A percentile compares a stretch with the other conserved stretches of the same genome.
Evolutionary conservation across 2,329 filamentous ascomycete species (phyloP).

Genomic region (Claviceps humidiphila): DNA sequence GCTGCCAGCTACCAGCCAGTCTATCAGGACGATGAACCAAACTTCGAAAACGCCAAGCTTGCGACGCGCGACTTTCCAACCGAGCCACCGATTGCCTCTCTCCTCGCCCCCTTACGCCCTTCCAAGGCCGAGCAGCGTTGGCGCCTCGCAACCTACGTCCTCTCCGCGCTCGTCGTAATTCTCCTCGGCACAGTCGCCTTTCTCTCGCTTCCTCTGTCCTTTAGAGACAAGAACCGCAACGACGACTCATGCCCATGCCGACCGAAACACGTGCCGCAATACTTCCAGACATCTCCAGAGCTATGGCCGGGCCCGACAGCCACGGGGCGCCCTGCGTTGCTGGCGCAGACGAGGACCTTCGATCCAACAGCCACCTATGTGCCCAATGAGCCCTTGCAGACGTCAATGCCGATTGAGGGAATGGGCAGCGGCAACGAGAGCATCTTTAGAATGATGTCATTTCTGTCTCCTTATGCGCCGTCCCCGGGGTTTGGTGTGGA

Average conservation of each 20-base stretch:
- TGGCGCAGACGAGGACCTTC: slow-evolving; percentile 57
- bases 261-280: slow-evolving; percentile 38
- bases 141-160: slow-evolving; percentile 17
- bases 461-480: slow-evolving; percentile 54
- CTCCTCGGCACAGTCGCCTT: slow-evolving; percentile 25
- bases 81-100: neutral
- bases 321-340: slow-evolving; percentile 56
- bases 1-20: slow-evolving; percentile 19
- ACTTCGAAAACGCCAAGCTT: neutral
- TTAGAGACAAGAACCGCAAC: slow-evolving; percentile 6
- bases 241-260: slow-evolving; percentile 17
- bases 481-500: slow-evolving; percentile 62
- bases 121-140: slow-evolving; percentile 15
- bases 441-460: slow-evolving; percentile 59
- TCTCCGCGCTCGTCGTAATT: slow-evolving; percentile 22
- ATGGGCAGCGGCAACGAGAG: slow-evolving; percentile 42
- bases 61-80: neutral
- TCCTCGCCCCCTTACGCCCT: slow-evolving; percentile 4
- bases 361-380: slow-evolving; percentile 52
- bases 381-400: slow-evolving; percentile 58
- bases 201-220: slow-evolving; percentile 20
- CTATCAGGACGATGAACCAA: slow-evolving; percentile 18
- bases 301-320: slow-evolving; percentile 52
- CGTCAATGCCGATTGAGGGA: slow-evolving; percentile 52
- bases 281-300: slow-evolving; percentile 49